phyloP scores from a whole-genome alignment of 331 rosid genomes.

The Prunus yedoensis region DNA sequence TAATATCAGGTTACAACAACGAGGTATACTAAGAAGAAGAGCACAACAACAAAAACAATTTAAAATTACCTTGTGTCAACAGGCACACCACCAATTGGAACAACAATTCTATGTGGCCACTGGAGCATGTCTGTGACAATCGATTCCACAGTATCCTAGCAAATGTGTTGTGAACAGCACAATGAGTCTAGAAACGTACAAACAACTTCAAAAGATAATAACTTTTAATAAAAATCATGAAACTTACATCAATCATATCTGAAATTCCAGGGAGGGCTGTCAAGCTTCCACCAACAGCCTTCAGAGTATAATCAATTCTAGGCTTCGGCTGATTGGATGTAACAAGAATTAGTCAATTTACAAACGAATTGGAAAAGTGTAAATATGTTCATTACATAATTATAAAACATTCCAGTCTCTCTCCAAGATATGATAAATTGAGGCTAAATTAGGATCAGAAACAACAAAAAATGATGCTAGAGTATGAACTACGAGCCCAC shows the following conservation, averaged over 20 bases:
- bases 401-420: background rate
- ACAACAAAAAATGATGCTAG: background rate
- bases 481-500: background rate
- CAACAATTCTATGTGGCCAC: constrained; percentile 92
- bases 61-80: constrained; percentile 64
- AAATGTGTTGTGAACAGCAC: constrained; percentile 20
- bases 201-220: background rate
- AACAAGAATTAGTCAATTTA: background rate
- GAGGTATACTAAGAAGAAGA: background rate
- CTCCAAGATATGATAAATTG: background rate
- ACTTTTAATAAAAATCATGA: background rate
- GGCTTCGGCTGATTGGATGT: constrained; percentile 77
- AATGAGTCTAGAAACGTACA: constrained; percentile 17
- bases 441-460: background rate
- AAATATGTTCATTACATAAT: background rate
- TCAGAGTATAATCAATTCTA: constrained; percentile 71
- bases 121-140: constrained; percentile 85
- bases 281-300: constrained; percentile 92
- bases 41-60: background rate
- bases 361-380: background rate
- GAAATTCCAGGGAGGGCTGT: constrained; percentile 89
- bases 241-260: constrained; percentile 91
- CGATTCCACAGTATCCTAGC: constrained; percentile 68
- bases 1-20: background rate
- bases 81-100: constrained; percentile 79